Conservation (phyloP, 1,284 basidiomycete genomes). For the Fomitopsis pinicola region DNA sequence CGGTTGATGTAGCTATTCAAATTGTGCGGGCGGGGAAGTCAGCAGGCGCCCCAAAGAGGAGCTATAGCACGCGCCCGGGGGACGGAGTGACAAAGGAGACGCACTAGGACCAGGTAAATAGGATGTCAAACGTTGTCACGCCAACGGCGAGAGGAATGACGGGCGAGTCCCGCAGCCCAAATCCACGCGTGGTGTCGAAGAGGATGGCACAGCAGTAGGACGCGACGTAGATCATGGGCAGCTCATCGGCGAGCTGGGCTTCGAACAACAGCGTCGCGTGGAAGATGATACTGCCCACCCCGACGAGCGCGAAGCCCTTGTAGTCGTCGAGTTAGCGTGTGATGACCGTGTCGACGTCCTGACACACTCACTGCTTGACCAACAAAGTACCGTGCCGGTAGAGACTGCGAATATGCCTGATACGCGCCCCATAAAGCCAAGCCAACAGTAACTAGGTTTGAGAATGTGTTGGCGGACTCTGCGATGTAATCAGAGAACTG, state of each 20-base stretch:
- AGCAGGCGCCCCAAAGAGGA: background rate
- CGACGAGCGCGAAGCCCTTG: conserved; percentile 58
- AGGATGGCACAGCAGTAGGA: conserved; percentile 50
- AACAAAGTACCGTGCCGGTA: conserved; percentile 48
- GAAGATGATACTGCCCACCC: conserved; percentile 63
- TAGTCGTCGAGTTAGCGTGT: background rate
- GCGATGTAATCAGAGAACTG: conserved; percentile 68
- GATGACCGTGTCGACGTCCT: background rate
- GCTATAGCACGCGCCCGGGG: background rate
- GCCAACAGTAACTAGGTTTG: conserved; percentile 53
- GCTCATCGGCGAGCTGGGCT: conserved; percentile 65
- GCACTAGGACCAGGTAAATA: conserved; percentile 66
- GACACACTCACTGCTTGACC: conserved; percentile 44
- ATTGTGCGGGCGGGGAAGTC: background rate
- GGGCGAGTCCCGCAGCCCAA: conserved; percentile 30
- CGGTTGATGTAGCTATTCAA: conserved; percentile 44
- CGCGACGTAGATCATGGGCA: conserved; percentile 66
- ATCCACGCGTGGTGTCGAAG: conserved; percentile 54
- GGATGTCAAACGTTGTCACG: conserved; percentile 43
- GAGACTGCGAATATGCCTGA: conserved; percentile 31
- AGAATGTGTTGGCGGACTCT: conserved; percentile 62
- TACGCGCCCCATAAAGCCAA: conserved; percentile 44
- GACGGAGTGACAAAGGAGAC: conserved; percentile 20
- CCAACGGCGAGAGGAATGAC: conserved; percentile 38
- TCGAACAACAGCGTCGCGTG: conserved; percentile 67